Evolutionary conservation across 192 early-diverging fungal species (phyloP).

Genomic region (Backusella macrospora): DNA sequence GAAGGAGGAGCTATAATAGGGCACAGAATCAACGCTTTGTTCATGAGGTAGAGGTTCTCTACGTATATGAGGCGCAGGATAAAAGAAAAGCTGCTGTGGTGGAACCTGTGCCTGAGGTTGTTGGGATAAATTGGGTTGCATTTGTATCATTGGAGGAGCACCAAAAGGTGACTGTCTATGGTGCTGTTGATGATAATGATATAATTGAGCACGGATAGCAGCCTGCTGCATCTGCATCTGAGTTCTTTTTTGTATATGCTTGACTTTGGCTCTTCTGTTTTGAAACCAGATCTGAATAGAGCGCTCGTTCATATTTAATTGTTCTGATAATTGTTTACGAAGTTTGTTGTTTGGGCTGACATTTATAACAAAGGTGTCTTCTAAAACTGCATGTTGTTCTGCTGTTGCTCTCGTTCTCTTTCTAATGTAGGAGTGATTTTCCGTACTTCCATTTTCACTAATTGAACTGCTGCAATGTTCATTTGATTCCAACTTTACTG

Average conservation of each 20-base stretch:
- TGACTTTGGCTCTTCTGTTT: constrained; percentile 36
- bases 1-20: not conserved
- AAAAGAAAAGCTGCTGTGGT: not conserved
- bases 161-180: not conserved
- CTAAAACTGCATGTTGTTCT: constrained; percentile 65
- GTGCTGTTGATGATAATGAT: constrained; percentile 36
- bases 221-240: constrained; percentile 40
- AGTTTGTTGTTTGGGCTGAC: constrained; percentile 67
- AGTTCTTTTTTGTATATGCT: constrained; percentile 38
- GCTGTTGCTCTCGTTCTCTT: constrained; percentile 69
- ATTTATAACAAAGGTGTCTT: constrained; percentile 69
- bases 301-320: constrained; percentile 64
- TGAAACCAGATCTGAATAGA: constrained; percentile 44
- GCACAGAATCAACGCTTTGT: constrained; percentile 8
- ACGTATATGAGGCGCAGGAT: not conserved
- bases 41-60: constrained; percentile 6
- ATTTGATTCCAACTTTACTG: not conserved
- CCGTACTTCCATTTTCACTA: not conserved
- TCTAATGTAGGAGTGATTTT: constrained; percentile 1
- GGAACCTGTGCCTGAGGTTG: not conserved
- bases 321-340: constrained; percentile 65
- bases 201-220: constrained; percentile 31
- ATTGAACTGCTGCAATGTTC: not conserved
- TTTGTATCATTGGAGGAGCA: constrained; percentile 17
- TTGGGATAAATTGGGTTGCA: constrained; percentile 11